phyloP scores from a whole-genome alignment of 768 basidiomycete species.

The Candolleomyces eurysporus region DNA sequence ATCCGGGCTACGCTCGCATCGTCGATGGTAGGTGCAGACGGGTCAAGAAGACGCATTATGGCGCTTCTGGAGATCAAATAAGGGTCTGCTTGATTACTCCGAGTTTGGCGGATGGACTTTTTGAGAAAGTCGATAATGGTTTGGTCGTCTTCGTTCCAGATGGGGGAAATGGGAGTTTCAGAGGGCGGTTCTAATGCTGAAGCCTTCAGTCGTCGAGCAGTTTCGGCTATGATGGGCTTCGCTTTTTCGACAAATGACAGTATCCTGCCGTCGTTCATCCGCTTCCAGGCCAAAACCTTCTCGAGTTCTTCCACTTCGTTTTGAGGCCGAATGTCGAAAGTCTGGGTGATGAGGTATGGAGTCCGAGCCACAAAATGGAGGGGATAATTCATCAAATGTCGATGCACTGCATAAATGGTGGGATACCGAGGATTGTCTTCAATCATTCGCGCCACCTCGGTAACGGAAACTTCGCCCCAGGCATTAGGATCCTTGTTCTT shows the following conservation, averaged over 20 bases:
- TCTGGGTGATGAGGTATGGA: conserved; percentile 45
- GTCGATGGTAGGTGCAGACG: conserved; percentile 29
- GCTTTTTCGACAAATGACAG: conserved; percentile 53
- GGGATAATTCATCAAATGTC: conserved; percentile 56
- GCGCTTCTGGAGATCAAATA: conserved; percentile 49
- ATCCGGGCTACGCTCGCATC: conserved; percentile 42
- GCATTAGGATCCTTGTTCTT: conserved; percentile 42
- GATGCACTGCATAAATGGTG: conserved; percentile 54
- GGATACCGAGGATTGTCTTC: conserved; percentile 30
- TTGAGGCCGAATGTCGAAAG: conserved; percentile 63
- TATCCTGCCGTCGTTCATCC: conserved; percentile 37
- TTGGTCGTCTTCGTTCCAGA: conserved; percentile 54
- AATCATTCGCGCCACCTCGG: conserved; percentile 49
- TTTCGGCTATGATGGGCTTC: conserved; percentile 34
- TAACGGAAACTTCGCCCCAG: conserved; percentile 57
- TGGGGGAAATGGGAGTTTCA: conserved; percentile 19
- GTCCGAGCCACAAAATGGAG: conserved; percentile 52
- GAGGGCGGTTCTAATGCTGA: conserved; percentile 31
- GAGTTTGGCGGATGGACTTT: conserved; percentile 47
- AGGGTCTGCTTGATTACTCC: conserved; percentile 59
- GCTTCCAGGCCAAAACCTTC: conserved; percentile 47
- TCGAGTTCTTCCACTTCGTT: conserved; percentile 52
- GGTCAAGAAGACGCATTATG: conserved; percentile 57
- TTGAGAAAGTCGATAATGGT: conserved; percentile 58
- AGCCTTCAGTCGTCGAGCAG: conserved; percentile 24